phyloP scores from a whole-genome alignment of 192 early-diverging fungal genomes.

The Backusella mclennaniae region DNA sequence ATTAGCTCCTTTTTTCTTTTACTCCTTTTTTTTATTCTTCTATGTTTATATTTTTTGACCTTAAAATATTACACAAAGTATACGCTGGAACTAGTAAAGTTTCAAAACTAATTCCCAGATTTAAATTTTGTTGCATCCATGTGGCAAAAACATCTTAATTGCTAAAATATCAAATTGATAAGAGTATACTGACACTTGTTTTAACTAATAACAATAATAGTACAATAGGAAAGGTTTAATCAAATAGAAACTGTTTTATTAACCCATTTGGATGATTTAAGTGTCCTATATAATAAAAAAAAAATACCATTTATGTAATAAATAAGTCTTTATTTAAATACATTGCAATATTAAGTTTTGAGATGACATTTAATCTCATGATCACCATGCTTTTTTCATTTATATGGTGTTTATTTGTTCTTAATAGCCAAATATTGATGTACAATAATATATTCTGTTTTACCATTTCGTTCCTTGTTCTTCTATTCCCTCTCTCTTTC shows the following conservation, averaged over 20 bases:
- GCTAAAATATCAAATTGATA: neutral
- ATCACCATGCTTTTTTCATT: constrained; percentile 6
- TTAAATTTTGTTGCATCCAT: neutral
- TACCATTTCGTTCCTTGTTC: neutral
- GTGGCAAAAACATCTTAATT: neutral
- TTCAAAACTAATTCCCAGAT: constrained; percentile 7
- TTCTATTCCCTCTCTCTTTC: neutral
- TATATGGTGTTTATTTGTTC: neutral
- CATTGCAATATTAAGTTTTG: constrained; percentile 1
- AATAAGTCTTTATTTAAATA: neutral
- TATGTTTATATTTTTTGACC: neutral
- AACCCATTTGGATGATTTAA: neutral
- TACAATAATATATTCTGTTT: neutral
- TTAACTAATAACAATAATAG: neutral
- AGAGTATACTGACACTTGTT: neutral
- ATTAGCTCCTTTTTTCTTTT: neutral
- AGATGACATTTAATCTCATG: constrained; percentile 4
- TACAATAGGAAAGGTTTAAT: neutral
- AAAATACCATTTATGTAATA: neutral
- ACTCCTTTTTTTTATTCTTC: constrained; percentile 1
- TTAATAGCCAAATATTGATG: neutral
- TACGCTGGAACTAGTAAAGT: neutral
- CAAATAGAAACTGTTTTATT: neutral
- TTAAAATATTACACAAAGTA: neutral
- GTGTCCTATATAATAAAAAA: neutral